phyloP scores from a whole-genome alignment of 164 flowering plant species.

The Vitis cinerea region DNA sequence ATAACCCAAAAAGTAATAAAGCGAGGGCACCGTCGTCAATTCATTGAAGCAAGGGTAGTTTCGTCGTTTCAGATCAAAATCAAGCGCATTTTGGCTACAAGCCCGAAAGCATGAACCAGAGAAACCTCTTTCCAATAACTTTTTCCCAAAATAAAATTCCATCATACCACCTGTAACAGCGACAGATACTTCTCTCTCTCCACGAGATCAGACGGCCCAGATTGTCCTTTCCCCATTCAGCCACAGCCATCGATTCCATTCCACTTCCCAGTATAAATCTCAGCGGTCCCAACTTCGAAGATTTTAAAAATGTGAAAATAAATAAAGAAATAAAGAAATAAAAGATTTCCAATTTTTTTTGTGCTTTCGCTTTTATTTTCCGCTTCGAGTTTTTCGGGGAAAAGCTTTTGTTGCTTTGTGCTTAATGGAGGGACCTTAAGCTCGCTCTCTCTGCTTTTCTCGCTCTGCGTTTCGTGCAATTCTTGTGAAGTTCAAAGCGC shows the following conservation, averaged over 20 bases:
- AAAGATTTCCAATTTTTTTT: background rate
- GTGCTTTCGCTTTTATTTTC: slow-evolving; percentile 12
- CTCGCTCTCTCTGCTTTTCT: slow-evolving; percentile 12
- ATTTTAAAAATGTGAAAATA: background rate
- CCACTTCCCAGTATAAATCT: slow-evolving; percentile 7
- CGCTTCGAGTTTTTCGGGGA: slow-evolving; percentile 31
- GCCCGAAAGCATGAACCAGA: background rate
- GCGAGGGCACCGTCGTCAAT: background rate
- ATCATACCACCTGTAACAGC: slow-evolving; percentile 9
- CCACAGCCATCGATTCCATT: slow-evolving; percentile 4
- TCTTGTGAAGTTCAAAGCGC: background rate
- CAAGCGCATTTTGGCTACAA: no score
- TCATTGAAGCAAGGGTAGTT: background rate
- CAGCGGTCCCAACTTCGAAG: slow-evolving; percentile 1
- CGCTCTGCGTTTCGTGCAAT: slow-evolving; percentile 17
- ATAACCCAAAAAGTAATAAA: background rate
- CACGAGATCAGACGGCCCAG: slow-evolving; percentile 17
- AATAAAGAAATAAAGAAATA: background rate
- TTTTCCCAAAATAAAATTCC: slow-evolving; percentile 2
- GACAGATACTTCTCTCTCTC: slow-evolving; percentile 9
- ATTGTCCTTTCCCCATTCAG: background rate
- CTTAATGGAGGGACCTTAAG: slow-evolving; percentile 60
- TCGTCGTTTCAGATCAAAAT: slow-evolving; percentile 1
- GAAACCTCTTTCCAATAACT: background rate
- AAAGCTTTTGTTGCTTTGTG: slow-evolving; percentile 44